Conservation (phyloP, 2,329 filamentous ascomycete species). For the Pseudocercospora ulei region DNA sequence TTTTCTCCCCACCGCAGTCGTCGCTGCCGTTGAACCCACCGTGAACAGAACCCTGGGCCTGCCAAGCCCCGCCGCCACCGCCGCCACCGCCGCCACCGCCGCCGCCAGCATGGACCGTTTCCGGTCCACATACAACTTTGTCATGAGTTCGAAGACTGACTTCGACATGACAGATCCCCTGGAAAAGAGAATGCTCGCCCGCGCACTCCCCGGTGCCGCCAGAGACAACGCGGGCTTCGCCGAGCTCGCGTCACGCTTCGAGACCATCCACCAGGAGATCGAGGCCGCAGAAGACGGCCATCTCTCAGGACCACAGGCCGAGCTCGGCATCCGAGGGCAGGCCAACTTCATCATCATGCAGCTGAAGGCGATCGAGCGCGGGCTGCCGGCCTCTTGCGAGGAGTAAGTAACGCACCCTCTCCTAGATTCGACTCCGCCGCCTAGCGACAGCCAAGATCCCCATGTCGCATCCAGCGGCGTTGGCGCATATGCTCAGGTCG, state of each 20-base stretch:
- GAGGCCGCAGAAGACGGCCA: background rate
- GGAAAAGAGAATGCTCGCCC: background rate
- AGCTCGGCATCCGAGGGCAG: conserved; percentile 4
- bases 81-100: background rate
- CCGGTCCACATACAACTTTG: background rate
- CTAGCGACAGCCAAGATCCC: too few relatives aligned
- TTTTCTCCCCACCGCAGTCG: background rate
- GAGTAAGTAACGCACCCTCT: background rate
- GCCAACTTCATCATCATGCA: background rate
- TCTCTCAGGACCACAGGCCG: conserved; percentile 6
- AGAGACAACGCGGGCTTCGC: background rate
- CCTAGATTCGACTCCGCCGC: background rate
- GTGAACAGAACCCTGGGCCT: background rate
- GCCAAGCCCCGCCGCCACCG: background rate
- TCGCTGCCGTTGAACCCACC: background rate
- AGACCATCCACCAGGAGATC: background rate
- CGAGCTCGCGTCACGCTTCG: background rate
- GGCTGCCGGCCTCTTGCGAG: background rate
- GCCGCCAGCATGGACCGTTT: background rate
- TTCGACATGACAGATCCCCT: background rate
- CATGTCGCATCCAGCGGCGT: too few relatives aligned
- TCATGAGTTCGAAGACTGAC: background rate
- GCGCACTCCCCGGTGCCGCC: background rate
- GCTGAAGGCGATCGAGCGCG: background rate
- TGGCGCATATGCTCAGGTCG: too few relatives aligned